Percentiles rank a stretch among this genome's conserved stretches.
Evolutionary conservation across 73 alveolate species (phyloP).

Genomic region (Symbiodinium natans): DNA sequence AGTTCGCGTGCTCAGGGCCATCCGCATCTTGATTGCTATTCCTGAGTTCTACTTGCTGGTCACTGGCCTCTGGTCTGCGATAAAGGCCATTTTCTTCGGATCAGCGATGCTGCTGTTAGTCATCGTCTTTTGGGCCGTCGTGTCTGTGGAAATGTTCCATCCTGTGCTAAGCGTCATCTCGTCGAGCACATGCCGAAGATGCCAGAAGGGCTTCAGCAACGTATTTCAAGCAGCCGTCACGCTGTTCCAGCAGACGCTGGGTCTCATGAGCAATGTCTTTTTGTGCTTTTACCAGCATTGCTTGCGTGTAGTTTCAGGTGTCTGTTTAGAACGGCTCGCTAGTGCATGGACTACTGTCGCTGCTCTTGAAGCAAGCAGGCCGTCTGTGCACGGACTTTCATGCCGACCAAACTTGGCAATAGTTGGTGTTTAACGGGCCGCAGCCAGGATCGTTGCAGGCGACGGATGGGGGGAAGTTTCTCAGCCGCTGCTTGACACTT

Average conservation of each 20-base stretch:
- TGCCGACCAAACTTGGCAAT: too few relatives aligned
- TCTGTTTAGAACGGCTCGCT: too few relatives aligned
- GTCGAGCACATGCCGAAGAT: slow-evolving; percentile 9
- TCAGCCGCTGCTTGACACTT: slow-evolving; percentile 1
- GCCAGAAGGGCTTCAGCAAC: slow-evolving; percentile 1
- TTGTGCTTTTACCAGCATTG: too few relatives aligned
- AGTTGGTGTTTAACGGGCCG: too few relatives aligned
- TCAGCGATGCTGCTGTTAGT: slow-evolving; percentile 51
- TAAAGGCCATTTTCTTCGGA: slow-evolving; percentile 67
- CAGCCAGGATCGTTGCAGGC: slow-evolving; percentile 45
- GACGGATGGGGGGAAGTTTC: slow-evolving; percentile 57
- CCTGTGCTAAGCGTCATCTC: neutral
- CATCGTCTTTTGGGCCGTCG: slow-evolving; percentile 52
- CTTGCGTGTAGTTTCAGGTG: too few relatives aligned
- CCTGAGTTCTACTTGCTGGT: slow-evolving; percentile 68
- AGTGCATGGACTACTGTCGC: too few relatives aligned
- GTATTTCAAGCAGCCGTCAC: slow-evolving; percentile 42
- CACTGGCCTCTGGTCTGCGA: slow-evolving; percentile 52
- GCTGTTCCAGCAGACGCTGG: slow-evolving; percentile 27
- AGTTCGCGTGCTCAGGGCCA: slow-evolving; percentile 58
- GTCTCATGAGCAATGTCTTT: too few relatives aligned
- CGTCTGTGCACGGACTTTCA: too few relatives aligned
- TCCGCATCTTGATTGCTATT: slow-evolving; percentile 37
- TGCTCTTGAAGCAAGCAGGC: too few relatives aligned
- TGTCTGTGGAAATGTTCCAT: slow-evolving; percentile 57